Conservation (phyloP, 2,329 filamentous ascomycete species). For the Talaromyces sp. region DNA sequence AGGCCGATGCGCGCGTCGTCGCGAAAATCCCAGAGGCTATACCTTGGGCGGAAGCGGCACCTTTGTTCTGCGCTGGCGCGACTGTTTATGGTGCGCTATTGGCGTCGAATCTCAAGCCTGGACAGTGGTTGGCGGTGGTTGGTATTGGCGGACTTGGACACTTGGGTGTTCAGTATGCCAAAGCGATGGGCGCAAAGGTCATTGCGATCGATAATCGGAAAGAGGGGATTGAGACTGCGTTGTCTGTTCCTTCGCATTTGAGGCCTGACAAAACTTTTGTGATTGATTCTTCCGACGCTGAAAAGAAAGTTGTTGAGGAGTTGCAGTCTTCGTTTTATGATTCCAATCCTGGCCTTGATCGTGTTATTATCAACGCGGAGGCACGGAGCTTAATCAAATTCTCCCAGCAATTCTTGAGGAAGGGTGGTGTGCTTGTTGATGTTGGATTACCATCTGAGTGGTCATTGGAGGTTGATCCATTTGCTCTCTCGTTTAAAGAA, state of each 20-base stretch:
- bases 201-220: slow-evolving; percentile 20
- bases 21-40: slow-evolving; percentile 26
- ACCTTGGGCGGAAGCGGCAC: slow-evolving; percentile 33
- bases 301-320: slow-evolving; percentile 12
- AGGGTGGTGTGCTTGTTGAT: slow-evolving; percentile 13
- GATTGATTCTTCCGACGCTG: slow-evolving; percentile 14
- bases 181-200: slow-evolving; percentile 25
- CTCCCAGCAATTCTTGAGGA: slow-evolving; percentile 13
- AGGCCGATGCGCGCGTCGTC: slow-evolving; percentile 34
- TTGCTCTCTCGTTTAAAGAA: slow-evolving; percentile 18
- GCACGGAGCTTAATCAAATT: slow-evolving; percentile 8
- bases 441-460: slow-evolving; percentile 13
- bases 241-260: slow-evolving; percentile 5
- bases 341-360: slow-evolving; percentile 12
- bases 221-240: slow-evolving; percentile 5
- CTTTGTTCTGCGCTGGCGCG: slow-evolving; percentile 40
- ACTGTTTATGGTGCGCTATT: slow-evolving; percentile 19
- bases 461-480: slow-evolving; percentile 15
- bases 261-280: slow-evolving; percentile 13
- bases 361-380: slow-evolving; percentile 13
- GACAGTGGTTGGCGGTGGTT: slow-evolving; percentile 33
- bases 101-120: slow-evolving; percentile 22
- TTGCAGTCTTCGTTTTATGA: slow-evolving; percentile 16
- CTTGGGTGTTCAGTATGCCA: slow-evolving; percentile 37
- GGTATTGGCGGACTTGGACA: slow-evolving; percentile 34